Evolutionary conservation across 2,329 filamentous ascomycete species (phyloP), one percentile per base, ranked within the genome.

Genomic region (Scedosporium dehoogii): DNA sequence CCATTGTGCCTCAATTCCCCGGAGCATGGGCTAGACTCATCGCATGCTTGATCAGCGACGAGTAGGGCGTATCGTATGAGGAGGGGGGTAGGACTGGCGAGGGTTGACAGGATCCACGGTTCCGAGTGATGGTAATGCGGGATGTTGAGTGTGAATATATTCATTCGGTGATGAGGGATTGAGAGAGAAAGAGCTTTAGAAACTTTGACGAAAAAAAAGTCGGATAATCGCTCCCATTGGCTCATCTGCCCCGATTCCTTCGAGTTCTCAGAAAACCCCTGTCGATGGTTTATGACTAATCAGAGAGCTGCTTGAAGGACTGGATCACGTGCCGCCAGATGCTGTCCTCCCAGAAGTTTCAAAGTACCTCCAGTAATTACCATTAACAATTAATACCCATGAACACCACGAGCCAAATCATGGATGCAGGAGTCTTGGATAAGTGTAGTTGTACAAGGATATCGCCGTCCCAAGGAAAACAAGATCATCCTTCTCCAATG

Each of bases 151-250:
- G 16, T 16, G 44, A 23, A 55, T 46, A 29, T 33, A 33, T 6
- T 38, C 29, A 3, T 38, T 38, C 33, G n/a, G 14, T 58, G 63
- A 61, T 53, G 42, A 16, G 10, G 63, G 53, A 56, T 64, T 14
- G 58, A 64, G 16, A 61, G 55, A 42, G 7, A 14, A 18, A n/a
- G 3, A 51, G 56, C 16, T 9, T 27, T 44, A 27, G 44, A 53
- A 25, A 58, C 41, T 46, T 51, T 16, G 62, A 63, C 64, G 63
- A 64, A 55, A 59, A 63, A 29, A 60, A 64, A 62, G 60, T 21
- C 21, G n/a, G 58, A 56, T 27, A 23, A 27, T 62, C 44, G 10
- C 27, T 61, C 55, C 42, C 27, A 44, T 44, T 59, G 63, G 58
- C 14, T 38, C 33, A 38, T 38, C 4, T 12, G 33, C 33, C 33